Conservation (phyloP, 2,329 filamentous ascomycete genomes). For the Monosporascus sp. region DNA sequence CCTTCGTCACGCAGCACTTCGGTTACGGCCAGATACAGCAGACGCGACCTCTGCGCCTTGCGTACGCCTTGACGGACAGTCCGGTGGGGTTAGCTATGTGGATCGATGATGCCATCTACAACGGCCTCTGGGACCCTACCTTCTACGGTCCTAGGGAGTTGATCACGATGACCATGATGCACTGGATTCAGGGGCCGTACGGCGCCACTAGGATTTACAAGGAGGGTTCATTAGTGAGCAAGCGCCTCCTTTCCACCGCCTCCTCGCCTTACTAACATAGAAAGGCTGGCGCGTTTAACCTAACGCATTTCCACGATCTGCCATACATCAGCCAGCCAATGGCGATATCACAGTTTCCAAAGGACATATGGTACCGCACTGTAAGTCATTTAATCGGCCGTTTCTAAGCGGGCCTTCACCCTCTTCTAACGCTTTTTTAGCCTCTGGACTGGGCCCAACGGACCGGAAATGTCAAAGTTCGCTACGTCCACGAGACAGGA, state of each 20-base stretch:
- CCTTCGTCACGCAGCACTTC: conserved; percentile 4
- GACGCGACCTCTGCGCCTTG: conserved; percentile 20
- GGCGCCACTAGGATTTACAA: conserved; percentile 13
- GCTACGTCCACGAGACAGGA: conserved; percentile 2
- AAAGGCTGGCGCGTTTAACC: too few species aligned
- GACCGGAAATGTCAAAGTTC: conserved; percentile 4
- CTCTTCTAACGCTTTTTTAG: not conserved
- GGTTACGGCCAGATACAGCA: conserved; percentile 18
- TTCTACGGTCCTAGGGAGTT: conserved; percentile 5
- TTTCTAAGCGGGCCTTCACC: too few species aligned
- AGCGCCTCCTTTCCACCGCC: too few species aligned
- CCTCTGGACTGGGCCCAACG: conserved; percentile 6
- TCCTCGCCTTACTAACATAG: too few species aligned
- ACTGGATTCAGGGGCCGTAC: conserved; percentile 15
- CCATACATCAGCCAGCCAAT: conserved; percentile 3
- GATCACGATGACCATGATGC: conserved; percentile 17
- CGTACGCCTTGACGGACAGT: conserved; percentile 24
- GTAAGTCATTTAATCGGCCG: too few species aligned
- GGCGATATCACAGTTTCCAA: conserved; percentile 5
- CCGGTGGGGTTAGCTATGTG: conserved; percentile 26
- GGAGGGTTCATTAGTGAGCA: conserved; percentile 1
- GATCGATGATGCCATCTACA: conserved; percentile 12
- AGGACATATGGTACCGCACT: conserved; percentile 8
- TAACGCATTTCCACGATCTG: not conserved
- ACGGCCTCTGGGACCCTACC: too few species aligned